Base-by-base conservation (phyloP, 106 monocot genomes). In the Iris macrosiphon region DNA sequence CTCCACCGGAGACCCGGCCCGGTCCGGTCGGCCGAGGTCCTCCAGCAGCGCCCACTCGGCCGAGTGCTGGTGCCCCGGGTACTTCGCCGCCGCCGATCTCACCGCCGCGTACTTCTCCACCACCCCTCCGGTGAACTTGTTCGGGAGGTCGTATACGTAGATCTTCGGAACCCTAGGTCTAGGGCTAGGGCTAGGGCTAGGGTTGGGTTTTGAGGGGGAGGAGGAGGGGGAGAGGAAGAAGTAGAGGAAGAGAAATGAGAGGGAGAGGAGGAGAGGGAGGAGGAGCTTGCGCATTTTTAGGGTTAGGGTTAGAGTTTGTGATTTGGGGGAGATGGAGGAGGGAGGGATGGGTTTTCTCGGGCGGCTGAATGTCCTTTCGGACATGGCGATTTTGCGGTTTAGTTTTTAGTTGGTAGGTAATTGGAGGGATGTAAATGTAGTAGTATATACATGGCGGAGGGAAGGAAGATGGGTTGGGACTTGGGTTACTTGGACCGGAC, bases 1-100 rank as follows among this genome's bases (percentile, higher is more conserved):
- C 40, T 38, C 41, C 13, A 87, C 30, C 4, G 73, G 74, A 9
- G 76, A 85, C 29, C 34, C 19, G 7, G 54, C 30, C 25, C 72
- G 61, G 22, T 60, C 63, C n/a, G n/a, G 38, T 8, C 64, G 45
- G 45, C 28, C 3, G 31, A 94, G 70, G 52, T 85, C 82, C 12
- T 65, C 16, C 28, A 85, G 65, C 60, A 96, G 80, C 46, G 55
- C 74, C 90, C 89, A 96, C 77, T 96, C 96, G 19, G 79, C 96
- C 40, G 90, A 79, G 73, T 90, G 96, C 76, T 96, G 96, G 69
- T 96, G 82, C 8, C 85, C 96, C 10, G 89, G 96, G 56, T 96
- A 96, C 31, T 50, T 64, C 19, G 71, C 41, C 16, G 57, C 38
- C 9, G 49, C 31, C 41, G 59, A 52, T n/a, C 93, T 80, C 34